Base-by-base conservation (phyloP, 768 basidiomycete species). In the Trametes gibbosa region DNA sequence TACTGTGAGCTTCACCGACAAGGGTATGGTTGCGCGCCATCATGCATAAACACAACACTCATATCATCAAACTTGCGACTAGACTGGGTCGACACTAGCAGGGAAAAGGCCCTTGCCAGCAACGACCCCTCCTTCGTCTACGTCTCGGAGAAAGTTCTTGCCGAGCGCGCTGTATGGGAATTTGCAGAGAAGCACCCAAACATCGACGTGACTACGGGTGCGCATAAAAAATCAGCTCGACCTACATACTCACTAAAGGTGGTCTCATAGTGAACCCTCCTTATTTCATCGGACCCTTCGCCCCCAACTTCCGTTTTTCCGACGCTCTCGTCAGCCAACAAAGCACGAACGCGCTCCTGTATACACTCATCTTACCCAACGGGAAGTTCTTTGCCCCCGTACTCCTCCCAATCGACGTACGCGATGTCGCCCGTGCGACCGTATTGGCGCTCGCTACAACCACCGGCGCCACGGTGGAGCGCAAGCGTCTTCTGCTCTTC, bases 351-450 rank as follows among this genome's bases (percentile, higher is more conserved):
- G 8, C 13, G 2, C 23, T 54, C 21, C 32, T 59, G 13, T 49
- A 59, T 42, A 13, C 19, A 14, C 49, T 58, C 39, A 39, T 58
- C 50, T n/a, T 23, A 7, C 55, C 53, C 24, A 17, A 14, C 5
- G 45, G 58, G 5, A 40, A 13, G 24, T 32, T 42, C 19, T 48
- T 59, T 34, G 3, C 12, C 16, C 34, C 21, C 8, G 24, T 43
- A 13, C 10, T 42, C 13, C 24, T 47, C 50, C 32, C 35, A n/a
- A 54, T 59, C 47, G 76, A 77, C 62, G 74, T 74, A 1, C 66
- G 75, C 27, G 76, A 76, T 49, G 71, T 73, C 47, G 75, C 74
- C 0, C 43, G 53, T 5, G 61, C 72, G 12, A 69, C 70, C 55
- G 63, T 75, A 23, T 63, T 67, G 3, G 68, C 69, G 2, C 61